Evolutionary conservation across 192 early-diverging fungal genomes (phyloP), one percentile per base, ranked within the genome.

Genomic region (Coemansia sp.): DNA sequence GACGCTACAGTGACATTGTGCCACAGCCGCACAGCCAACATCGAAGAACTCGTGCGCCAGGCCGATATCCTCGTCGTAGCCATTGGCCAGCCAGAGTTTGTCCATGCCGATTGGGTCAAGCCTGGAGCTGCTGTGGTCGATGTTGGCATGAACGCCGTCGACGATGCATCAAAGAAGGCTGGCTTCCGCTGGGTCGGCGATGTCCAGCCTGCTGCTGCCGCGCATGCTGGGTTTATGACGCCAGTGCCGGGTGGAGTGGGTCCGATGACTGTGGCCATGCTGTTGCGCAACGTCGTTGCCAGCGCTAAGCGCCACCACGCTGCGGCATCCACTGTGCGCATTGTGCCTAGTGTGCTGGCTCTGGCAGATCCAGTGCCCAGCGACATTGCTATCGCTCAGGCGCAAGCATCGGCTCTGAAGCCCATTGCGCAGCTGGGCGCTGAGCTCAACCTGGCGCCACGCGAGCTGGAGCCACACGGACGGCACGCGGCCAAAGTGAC

Each of bases 211-310:
- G 79, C 72, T 5, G 95, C 93, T 7, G 76, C 74, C 15, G 43
- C 87, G 44, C 88, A 92, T 5, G 97, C 96, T 0, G 86, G 90
- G 18, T 87, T 88, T 46, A 95, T 98, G 74, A 98, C 97, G 11
- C 96, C 97, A 2, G 97, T 99, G 54, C 97, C 97, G 43, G 97
- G 97, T 38, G 97, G 97, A 43, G 97, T 99, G n/a, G 97, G 97
- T 0, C 97, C 97, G 7, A 99, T 99, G 97, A 99, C 97, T 9
- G 97, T 99, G 9, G 95, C 96, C 52, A 98, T 99, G 97, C 85
- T 99, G 15, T 84, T 99, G 85, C 79, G 92, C 65, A 99, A 99
- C 83, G 96, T 93, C 10, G 83, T 94, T 0, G 68, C 89, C 41
- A 90, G 91, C 61, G 94, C 95, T 22, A 87, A 91, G 72, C 86